These are phyloP conservation scores for Aspergillus proliferans DNA, from an alignment of 2,329 filamentous ascomycete species.

Conservation along the genomic window DNA sequence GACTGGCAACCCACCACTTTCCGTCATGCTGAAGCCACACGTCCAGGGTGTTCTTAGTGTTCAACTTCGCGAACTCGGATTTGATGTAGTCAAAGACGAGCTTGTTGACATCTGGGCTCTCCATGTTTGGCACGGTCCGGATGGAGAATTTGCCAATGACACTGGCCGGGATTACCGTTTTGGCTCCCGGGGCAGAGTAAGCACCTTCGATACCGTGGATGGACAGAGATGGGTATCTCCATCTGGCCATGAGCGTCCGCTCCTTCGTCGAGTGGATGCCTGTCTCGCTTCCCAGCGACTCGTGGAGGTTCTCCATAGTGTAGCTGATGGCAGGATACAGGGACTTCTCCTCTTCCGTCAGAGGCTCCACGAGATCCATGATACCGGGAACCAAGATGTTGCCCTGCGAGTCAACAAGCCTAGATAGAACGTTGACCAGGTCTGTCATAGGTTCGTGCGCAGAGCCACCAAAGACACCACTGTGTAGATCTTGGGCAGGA, in stretches of 20 bases:
- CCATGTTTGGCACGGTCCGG: constrained; percentile 95
- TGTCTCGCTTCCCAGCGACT: constrained; percentile 83
- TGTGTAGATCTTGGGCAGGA: constrained; percentile 89
- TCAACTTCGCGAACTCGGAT: constrained; percentile 76
- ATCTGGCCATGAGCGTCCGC: constrained; percentile 86
- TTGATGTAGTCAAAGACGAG: constrained; percentile 78
- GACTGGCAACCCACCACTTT: constrained; percentile 98
- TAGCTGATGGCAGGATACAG: constrained; percentile 90
- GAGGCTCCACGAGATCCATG: constrained; percentile 81
- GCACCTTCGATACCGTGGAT: constrained; percentile 93
- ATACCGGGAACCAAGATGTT: constrained; percentile 94
- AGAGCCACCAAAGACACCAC: constrained; percentile 92
- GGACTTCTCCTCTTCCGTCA: constrained; percentile 77
- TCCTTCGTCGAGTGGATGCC: constrained; percentile 86
- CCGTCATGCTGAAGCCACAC: constrained; percentile 79
- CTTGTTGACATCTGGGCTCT: constrained; percentile 80
- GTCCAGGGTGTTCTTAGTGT: constrained; percentile 85
- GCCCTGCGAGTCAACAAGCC: constrained; percentile 80
- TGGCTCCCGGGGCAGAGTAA: constrained; percentile 86
- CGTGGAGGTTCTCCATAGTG: constrained; percentile 91
- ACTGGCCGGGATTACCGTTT: constrained; percentile 98
- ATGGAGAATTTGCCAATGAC: constrained; percentile 98
- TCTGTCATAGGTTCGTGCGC: constrained; percentile 99
- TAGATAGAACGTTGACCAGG: constrained; percentile 71
- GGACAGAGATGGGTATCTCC: constrained; percentile 90